These are phyloP conservation scores for Anethum foeniculum DNA, from an alignment of 140 eudicot species.

Conservation along the genomic window DNA sequence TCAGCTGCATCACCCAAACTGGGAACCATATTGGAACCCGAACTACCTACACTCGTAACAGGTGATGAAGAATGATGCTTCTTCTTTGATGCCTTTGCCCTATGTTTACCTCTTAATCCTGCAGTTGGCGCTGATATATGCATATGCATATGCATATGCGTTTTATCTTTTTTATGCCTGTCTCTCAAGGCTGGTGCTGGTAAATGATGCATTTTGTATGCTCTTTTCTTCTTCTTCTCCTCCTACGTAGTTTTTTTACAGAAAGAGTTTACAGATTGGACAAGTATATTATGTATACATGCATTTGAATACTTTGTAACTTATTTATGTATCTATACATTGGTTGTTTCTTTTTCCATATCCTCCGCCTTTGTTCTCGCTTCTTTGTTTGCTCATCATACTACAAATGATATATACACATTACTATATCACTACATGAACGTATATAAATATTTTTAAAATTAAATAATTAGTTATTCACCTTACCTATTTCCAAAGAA, in stretches of 20 bases:
- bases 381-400: background rate
- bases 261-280: background rate
- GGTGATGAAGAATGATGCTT: conserved; percentile 15
- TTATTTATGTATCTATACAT: background rate
- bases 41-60: conserved; percentile 32
- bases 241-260: background rate
- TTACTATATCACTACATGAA: background rate
- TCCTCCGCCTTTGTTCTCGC: background rate
- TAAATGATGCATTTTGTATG: background rate
- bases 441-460: too few species aligned
- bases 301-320: background rate
- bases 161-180: background rate
- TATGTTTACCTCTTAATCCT: background rate
- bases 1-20: conserved; percentile 39
- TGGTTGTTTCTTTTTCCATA: background rate
- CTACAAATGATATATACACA: background rate
- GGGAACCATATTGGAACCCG: conserved; percentile 42
- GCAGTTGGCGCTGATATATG: background rate
- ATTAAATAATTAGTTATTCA: too few species aligned
- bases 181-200: background rate
- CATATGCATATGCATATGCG: background rate
- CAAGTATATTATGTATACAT: background rate
- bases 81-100: background rate
- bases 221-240: background rate
- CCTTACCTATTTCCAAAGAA: too few species aligned